Base-by-base conservation (phyloP, 2,329 filamentous ascomycete genomes). In the Clarireedia homoeocarpa region DNA sequence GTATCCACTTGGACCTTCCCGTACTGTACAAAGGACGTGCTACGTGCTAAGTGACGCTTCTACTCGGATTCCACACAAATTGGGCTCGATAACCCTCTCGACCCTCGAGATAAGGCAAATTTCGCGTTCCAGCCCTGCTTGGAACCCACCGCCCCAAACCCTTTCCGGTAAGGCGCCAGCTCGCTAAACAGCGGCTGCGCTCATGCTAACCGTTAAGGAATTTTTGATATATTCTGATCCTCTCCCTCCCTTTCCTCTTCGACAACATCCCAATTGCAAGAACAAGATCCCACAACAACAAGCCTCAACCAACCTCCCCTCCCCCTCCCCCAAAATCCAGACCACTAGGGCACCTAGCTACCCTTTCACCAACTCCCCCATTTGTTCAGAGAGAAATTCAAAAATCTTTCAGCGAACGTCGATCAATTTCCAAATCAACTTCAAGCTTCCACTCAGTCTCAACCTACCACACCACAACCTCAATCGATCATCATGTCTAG, bases 291-390 rank as follows among this genome's bases (percentile, higher is more conserved):
- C 63, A 61, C 53, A 65, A 60, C 64, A 52, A 57, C 54, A 58
- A 57, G 44, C 47, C 55, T 61, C 55, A 60, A 59, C 63, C 61
- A 64, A 67, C 63, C 50, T 56, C 58, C 27, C 51, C 44, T 70
- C 69, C 58, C 27, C 51, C 44, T 70, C 69, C 69, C 70, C 56
- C 72, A 74, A 71, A 60, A 71, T 59, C 64, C 61, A 64, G 63
- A 61, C 60, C 72, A 77, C 87, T 91, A 91, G 88, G 88, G 88
- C 88, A 89, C 87, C 75, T 82, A 91, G 88, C 88, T 88, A 91
- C 88, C 88, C 88, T 91, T 78, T 75, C 73, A 75, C 74, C 74
- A 75, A 75, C 74, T 76, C 77, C 79, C 82, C 79, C 80, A 81
- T 56, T 83, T 85, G 80, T 82, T 81, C 80, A 84, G 86, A 54